phyloP scores from a whole-genome alignment of 768 basidiomycete species.

The Leccinum sublutescens region DNA sequence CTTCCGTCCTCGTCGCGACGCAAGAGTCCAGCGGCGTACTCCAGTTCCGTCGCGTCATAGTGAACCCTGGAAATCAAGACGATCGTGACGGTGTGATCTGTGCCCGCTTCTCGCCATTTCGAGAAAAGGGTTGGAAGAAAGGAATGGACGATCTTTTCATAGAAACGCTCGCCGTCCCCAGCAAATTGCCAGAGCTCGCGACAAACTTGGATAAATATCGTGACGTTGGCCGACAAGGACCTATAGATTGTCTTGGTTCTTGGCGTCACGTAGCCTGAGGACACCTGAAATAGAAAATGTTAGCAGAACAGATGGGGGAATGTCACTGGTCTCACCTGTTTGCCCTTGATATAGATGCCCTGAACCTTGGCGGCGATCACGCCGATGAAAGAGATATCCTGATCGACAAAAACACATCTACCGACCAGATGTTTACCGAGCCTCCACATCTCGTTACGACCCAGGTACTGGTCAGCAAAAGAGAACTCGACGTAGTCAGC shows the following conservation, averaged over 20 bases:
- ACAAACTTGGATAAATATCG: constrained; percentile 95
- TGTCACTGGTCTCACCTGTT: constrained; percentile 45
- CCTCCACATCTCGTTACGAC: constrained; percentile 96
- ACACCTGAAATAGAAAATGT: constrained; percentile 48
- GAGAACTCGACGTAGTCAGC: constrained; percentile 86
- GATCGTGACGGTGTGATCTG: constrained; percentile 92
- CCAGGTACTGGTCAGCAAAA: constrained; percentile 94
- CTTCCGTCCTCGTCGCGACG: constrained; percentile 68
- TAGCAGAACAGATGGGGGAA: background rate
- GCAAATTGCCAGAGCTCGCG: constrained; percentile 96
- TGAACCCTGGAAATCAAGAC: constrained; percentile 92
- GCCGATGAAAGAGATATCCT: constrained; percentile 85
- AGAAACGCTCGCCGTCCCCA: constrained; percentile 92
- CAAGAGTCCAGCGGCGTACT: constrained; percentile 81
- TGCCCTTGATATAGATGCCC: constrained; percentile 67
- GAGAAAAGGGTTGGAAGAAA: constrained; percentile 88
- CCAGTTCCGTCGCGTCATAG: constrained; percentile 78
- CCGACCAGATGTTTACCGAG: constrained; percentile 78
- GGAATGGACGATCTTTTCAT: constrained; percentile 97
- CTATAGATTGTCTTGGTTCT: constrained; percentile 88
- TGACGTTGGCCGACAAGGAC: constrained; percentile 87
- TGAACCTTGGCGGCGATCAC: constrained; percentile 81
- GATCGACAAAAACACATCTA: constrained; percentile 77
- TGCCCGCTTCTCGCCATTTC: constrained; percentile 79
- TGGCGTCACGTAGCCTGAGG: constrained; percentile 75